Base-by-base conservation (phyloP, 2,329 filamentous ascomycete genomes). In the Arthrobotrys sinensis region DNA sequence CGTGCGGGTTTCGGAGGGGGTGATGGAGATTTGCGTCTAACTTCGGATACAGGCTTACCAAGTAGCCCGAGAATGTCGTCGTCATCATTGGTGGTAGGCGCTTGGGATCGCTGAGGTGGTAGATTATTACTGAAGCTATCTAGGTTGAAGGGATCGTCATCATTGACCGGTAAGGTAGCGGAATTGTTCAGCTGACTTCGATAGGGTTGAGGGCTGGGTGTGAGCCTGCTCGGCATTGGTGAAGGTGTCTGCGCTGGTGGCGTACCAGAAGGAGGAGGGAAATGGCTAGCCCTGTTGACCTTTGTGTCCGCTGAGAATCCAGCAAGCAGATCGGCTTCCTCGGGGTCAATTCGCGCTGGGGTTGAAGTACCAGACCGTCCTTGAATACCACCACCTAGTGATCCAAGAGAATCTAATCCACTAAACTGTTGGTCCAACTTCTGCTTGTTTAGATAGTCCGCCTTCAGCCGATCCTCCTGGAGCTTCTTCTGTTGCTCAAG, bases 391-490 rank as follows among this genome's bases (percentile, higher is more conserved):
- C 86, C 81, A 7, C 93, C 57, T 96, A 85, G 11, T 85, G 89
- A 82, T 96, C 92, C 90, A 92, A 94, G 83, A 1, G 73, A 71
- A 93, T 93, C 79, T 65, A 81, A 32, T 66, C 80, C 53, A 50
- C 75, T 57, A 28, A 65, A 40, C 68, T 72, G 55, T 32, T 80
- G 62, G 90, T 89, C 10, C 89, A 88, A 82, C 91, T 90, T 1
- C 93, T 93, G 84, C 93, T 97, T 78, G 95, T 90, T 34, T 89
- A 88, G 80, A 96, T 93, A 81, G 91, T 89, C 83, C 91, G 89
- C 82, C 88, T 91, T 82, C 88, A 89, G 82, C 89, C 89, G 91
- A 78, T 94, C 92, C 83, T 95, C 92, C 83, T 86, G 89, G 38
- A 88, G 87, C 85, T 90, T 93, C 84, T 93, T 91, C 83, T 92